These are phyloP conservation scores for Rosa persica DNA, from an alignment of 306 rosid species.

Conservation along the genomic window DNA sequence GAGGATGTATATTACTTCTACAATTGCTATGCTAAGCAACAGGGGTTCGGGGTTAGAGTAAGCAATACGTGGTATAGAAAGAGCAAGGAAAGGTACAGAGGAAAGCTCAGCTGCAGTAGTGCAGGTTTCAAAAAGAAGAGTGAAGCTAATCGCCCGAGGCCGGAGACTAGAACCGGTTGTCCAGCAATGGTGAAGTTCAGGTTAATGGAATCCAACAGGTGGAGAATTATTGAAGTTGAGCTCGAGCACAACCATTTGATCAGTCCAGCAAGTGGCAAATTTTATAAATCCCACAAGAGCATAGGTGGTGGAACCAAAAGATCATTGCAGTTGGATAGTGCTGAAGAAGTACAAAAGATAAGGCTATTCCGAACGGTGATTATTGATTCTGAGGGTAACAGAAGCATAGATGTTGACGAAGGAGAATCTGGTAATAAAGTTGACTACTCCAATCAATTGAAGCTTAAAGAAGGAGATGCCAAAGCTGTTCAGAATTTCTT, in stretches of 20 bases:
- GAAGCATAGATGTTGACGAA: constrained; percentile 38
- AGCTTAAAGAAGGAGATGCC: constrained; percentile 59
- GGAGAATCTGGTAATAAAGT: constrained; percentile 31
- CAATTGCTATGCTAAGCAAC: constrained; percentile 73
- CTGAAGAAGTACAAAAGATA: constrained; percentile 52
- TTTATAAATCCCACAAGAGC: constrained; percentile 67
- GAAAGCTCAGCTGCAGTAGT: constrained; percentile 79
- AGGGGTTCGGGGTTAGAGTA: constrained; percentile 77
- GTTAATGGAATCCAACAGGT: constrained; percentile 64
- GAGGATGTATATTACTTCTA: constrained; percentile 75
- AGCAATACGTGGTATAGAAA: constrained; percentile 78
- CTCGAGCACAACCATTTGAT: constrained; percentile 83
- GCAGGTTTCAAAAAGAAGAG: constrained; percentile 81
- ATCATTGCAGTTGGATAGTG: constrained; percentile 45
- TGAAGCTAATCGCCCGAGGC: constrained; percentile 77
- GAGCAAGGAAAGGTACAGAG: constrained; percentile 73
- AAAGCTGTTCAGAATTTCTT: constrained; percentile 52
- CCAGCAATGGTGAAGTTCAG: constrained; percentile 85
- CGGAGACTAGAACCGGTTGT: constrained; percentile 78
- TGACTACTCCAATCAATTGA: constrained; percentile 47
- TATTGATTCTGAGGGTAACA: constrained; percentile 43
- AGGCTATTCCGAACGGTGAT: constrained; percentile 58
- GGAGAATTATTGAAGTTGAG: constrained; percentile 81
- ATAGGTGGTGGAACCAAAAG: constrained; percentile 56
- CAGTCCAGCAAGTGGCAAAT: constrained; percentile 54